phyloP scores from a whole-genome alignment of 352 stramenopile species.

The Phytophthora niederhauseri region DNA sequence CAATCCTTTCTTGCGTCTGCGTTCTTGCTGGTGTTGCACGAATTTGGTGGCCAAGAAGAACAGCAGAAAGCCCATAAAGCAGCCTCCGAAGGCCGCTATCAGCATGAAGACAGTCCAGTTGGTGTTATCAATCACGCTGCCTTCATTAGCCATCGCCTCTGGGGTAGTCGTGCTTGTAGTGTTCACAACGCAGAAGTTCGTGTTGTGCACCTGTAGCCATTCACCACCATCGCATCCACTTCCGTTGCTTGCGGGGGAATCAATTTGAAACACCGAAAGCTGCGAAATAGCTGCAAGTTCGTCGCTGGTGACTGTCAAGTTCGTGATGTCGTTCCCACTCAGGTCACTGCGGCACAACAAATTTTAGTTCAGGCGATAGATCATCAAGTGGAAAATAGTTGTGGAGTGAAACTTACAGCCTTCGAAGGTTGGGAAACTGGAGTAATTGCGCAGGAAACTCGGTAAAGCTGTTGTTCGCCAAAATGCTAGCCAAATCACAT shows the following conservation, averaged over 20 bases:
- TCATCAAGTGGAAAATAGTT: background rate
- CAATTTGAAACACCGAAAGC: constrained; percentile 39
- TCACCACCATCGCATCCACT: constrained; percentile 36
- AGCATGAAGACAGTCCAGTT: constrained; percentile 45
- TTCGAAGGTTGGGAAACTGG: constrained; percentile 45
- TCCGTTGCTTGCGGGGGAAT: constrained; percentile 3
- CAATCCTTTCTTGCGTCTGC: constrained; percentile 11
- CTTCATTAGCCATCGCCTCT: constrained; percentile 17
- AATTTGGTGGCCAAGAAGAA: constrained; percentile 39
- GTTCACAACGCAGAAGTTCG: constrained; percentile 51
- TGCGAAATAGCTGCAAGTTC: constrained; percentile 41
- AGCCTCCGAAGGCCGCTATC: constrained; percentile 40
- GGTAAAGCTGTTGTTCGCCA: constrained; percentile 51
- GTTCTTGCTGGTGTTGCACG: constrained; percentile 19
- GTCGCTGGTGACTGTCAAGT: constrained; percentile 45
- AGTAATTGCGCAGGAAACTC: constrained; percentile 49
- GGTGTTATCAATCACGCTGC: constrained; percentile 11
- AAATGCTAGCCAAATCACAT: constrained; percentile 32
- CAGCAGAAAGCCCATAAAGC: constrained; percentile 41
- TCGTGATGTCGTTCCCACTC: constrained; percentile 47
- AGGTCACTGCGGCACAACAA: constrained; percentile 35
- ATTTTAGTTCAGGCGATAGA: background rate
- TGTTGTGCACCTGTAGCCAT: constrained; percentile 34
- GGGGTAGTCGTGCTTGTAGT: constrained; percentile 24
- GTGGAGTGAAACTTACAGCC: constrained; percentile 38